Percentiles rank a stretch among this genome's conserved stretches.
Evolutionary conservation across 805 yeast species (phyloP).

Genomic region (Candida lessepsii): DNA sequence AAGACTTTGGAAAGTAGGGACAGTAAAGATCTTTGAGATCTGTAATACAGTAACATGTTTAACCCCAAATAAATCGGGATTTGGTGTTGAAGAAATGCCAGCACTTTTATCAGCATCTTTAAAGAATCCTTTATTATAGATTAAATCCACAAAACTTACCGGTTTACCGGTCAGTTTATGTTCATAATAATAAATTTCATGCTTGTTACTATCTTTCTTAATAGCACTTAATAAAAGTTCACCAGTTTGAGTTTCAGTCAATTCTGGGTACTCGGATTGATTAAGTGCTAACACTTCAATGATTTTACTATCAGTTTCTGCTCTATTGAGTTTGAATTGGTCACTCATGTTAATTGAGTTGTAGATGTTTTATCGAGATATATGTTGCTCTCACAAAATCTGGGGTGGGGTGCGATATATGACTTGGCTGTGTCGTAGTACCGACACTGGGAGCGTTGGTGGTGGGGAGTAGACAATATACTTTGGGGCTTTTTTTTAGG

Average conservation of each 20-base stretch:
- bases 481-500: too few relatives aligned
- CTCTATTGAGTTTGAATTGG: conserved; percentile 17
- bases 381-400: neutral
- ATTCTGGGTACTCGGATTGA: conserved; percentile 3
- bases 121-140: conserved; percentile 25
- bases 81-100: conserved; percentile 29
- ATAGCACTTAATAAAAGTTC: conserved; percentile 13
- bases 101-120: conserved; percentile 26
- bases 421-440: neutral
- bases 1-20: conserved; percentile 23
- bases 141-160: conserved; percentile 25
- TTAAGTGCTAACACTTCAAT: conserved; percentile 11
- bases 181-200: conserved; percentile 27
- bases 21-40: conserved; percentile 28
- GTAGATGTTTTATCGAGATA: neutral
- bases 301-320: conserved; percentile 14
- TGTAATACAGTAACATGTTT: conserved; percentile 26
- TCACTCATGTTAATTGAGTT: conserved; percentile 14
- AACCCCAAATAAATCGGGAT: conserved; percentile 32
- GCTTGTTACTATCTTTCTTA: conserved; percentile 19
- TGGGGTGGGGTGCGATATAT: conserved; percentile 2
- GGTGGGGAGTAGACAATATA: too few relatives aligned
- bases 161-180: conserved; percentile 20
- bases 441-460: neutral
- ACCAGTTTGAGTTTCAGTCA: conserved; percentile 18